Conservation (phyloP, 1,284 basidiomycete genomes). For the Leccinum solheimii region DNA sequence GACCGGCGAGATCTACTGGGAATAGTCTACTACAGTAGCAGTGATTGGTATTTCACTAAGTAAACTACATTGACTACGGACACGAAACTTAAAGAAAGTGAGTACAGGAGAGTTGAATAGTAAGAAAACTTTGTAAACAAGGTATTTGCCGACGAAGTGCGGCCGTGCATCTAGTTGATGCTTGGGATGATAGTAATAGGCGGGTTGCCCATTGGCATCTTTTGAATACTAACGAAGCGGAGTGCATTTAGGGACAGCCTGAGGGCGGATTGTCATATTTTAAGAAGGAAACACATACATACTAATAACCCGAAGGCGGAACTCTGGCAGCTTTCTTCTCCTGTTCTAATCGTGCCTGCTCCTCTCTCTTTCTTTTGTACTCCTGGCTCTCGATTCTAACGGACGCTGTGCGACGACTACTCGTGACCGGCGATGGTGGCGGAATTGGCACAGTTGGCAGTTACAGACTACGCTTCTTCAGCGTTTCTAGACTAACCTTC, state of each 20-base stretch:
- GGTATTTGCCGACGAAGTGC: too few species aligned
- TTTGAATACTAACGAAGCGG: slow-evolving; percentile 22
- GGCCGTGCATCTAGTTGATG: slow-evolving; percentile 33
- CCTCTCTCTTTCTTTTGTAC: slow-evolving; percentile 51
- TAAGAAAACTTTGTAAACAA: too few species aligned
- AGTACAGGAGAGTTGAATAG: too few species aligned
- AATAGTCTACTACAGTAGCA: too few species aligned
- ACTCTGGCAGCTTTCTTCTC: slow-evolving; percentile 41
- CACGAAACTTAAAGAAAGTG: too few species aligned
- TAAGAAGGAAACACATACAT: slow-evolving; percentile 38
- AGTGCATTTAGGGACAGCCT: slow-evolving; percentile 17
- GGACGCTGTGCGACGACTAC: slow-evolving; percentile 36
- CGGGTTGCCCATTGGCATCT: slow-evolving; percentile 29
- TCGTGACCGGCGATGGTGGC: slow-evolving; percentile 40
- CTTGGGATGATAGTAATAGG: slow-evolving; percentile 36
- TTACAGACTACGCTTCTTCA: slow-evolving; percentile 48
- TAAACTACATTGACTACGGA: too few species aligned
- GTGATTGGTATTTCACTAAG: too few species aligned
- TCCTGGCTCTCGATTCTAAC: slow-evolving; percentile 56
- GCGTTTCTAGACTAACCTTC: slow-evolving; percentile 55
- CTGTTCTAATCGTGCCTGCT: slow-evolving; percentile 49
- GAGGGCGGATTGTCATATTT: slow-evolving; percentile 20
- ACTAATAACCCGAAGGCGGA: slow-evolving; percentile 40
- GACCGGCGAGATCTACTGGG: too few species aligned
- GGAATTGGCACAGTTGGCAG: slow-evolving; percentile 45